Base-by-base conservation (phyloP, 208 protist genomes). In the Trypanosoma cruzi region DNA sequence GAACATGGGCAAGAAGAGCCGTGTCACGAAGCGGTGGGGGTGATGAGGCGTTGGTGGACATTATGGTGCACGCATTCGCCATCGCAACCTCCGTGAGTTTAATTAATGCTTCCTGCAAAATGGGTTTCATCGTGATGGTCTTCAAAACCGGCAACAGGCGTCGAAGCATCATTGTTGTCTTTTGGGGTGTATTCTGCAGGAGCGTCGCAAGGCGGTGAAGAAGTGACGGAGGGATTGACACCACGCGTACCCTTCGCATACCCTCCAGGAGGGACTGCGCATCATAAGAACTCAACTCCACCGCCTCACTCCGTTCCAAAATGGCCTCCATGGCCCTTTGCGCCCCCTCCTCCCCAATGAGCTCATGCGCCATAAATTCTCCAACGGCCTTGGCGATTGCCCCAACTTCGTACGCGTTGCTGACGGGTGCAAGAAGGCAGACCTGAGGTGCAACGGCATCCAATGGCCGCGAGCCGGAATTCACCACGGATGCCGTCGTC, bases 391-490 rank as follows among this genome's bases (percentile, higher is more conserved):
- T 68, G 4, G 81, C 69, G 29, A 92, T 71, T 31, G 68, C 64
- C 8, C 69, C 74, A 44, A 87, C 71, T 42, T 81, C 77, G 44
- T 77, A 81, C 0, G 71, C 77, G 57, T 81, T 81, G 4, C 63
- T 57, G n/a, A 49, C 29, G 7, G 66, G 55, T 18, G 77, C 70
- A 34, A 77, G 62, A 26, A 37, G 49, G 26, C 42, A 58, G n/a
- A 68, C 63, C n/a, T 71, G 68, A 13, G 42, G 8, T 16, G 57
- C 71, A 10, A 69, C 72, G 5, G 40, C 31, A 57, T 81, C 63
- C 24, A 72, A 59, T 14, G 22, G 18, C 2, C 46, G n/a, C 28
- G 46, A 46, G 20, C 40, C 28, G 26, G 49, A 44, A 13, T 13
- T 14, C 14, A 32, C 1, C 44, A 10, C 53, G 34, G 26, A 5